Evolutionary conservation across 2,329 filamentous ascomycete species (phyloP).

Genomic region (Epichloe amarillans): DNA sequence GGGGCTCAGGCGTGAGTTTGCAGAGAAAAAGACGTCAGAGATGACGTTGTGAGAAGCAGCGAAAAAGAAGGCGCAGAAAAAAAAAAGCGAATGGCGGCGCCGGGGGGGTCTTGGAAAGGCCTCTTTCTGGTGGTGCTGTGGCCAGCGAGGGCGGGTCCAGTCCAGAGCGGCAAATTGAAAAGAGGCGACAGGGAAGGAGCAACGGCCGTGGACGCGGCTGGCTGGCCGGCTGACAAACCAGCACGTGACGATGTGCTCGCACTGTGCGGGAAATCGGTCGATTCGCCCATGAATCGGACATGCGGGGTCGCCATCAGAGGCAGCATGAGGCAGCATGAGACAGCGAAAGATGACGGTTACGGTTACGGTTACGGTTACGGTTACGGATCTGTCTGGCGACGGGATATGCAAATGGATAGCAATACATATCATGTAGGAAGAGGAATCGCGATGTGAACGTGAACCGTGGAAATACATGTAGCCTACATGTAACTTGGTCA

Average conservation of each 20-base stretch:
- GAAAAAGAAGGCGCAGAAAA: conserved; percentile 24
- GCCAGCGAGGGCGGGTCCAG: neutral
- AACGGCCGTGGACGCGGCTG: conserved; percentile 1
- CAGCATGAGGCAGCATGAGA: too few species aligned
- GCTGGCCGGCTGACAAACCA: conserved; percentile 1
- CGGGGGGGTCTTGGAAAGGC: conserved; percentile 3
- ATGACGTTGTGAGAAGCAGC: conserved; percentile 29
- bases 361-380: neutral
- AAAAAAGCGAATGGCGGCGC: conserved; percentile 18
- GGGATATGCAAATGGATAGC: neutral
- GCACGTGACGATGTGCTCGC: neutral
- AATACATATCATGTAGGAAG: too few species aligned
- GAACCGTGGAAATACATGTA: too few species aligned
- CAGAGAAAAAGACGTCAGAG: conserved; percentile 31
- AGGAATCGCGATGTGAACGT: too few species aligned
- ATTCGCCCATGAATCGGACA: conserved; percentile 1
- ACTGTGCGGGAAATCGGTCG: conserved; percentile 6
- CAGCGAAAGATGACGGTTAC: neutral
- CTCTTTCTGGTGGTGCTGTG: neutral
- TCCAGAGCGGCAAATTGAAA: neutral
- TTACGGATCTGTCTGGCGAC: neutral
- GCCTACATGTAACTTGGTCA: too few species aligned
- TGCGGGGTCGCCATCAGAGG: too few species aligned
- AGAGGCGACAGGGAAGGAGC: neutral
- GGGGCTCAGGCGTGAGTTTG: conserved; percentile 23